Base-by-base conservation (phyloP, 306 rosid genomes). In the Arachis hypogaea region DNA sequence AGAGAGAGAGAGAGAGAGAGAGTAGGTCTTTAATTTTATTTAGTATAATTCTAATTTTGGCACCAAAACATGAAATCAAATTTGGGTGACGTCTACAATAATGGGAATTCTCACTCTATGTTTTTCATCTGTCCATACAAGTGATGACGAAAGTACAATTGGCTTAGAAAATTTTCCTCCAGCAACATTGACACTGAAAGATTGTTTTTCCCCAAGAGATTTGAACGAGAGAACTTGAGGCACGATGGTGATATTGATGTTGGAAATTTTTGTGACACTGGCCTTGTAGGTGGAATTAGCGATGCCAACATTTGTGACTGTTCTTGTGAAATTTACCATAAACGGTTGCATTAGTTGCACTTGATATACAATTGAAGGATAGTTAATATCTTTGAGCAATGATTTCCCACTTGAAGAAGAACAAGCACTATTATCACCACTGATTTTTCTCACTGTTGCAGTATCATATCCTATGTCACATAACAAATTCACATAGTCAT, bases 101-200 rank as follows among this genome's bases (percentile, higher is more conserved):
- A 86, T 71, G 9, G 82, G 86, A 63, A 82, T 87, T 38, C 85
- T 77, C 22, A 82, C 82, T 5, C 11, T 72, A 40, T 71, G 79
- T 30, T 5, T 11, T 4, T 74, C 79, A 77, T 84, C 85, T 41
- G 69, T 79, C 88, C 91, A 84, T 18, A 79, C 56, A 12, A 84
- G 11, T 1, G 75, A 45, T 1, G 85, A 14, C 29, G 83, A 73
- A 0, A 79, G 7, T 11, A 36, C 18, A 7, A 16, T 11, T 1
- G 3, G 0, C 1, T 2, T 0, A 28, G 59, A 40, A 44, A 33
- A 7, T n/a, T 9, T 41, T 0, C 52, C 66, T 40, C 86, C 85
- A 6, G 5, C 4, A 18, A 84, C 68, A 3, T 43, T 77, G 78
- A 87, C 82, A 11, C 56, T 44, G 33, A 84, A 80, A 40, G 72